Percentiles rank a stretch among this genome's conserved stretches.
Conservation (phyloP, 2,329 filamentous ascomycete species). For the Rhinocladiella mackenziei region DNA sequence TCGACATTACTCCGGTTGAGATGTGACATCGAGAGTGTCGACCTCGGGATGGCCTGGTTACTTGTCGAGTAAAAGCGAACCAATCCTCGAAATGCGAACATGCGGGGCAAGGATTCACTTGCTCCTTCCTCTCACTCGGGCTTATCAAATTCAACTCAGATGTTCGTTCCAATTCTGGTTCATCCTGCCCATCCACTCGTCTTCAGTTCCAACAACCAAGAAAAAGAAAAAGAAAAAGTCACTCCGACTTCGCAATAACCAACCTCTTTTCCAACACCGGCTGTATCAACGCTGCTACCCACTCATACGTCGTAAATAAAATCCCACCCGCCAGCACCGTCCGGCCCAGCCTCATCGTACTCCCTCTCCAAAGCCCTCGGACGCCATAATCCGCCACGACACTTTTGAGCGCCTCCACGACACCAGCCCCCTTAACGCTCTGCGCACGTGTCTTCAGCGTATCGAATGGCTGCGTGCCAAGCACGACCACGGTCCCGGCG, state of each 20-base stretch:
- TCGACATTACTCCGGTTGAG: no score
- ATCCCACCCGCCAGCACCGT: conserved; percentile 65
- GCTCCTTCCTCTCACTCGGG: no score
- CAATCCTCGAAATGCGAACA: no score
- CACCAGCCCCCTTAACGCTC: conserved; percentile 55
- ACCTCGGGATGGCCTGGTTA: no score
- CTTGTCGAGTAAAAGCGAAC: no score
- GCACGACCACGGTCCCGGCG: conserved; percentile 51
- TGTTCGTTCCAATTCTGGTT: no score
- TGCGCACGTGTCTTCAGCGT: conserved; percentile 42
- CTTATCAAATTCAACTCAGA: no score
- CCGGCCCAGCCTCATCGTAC: conserved; percentile 62
- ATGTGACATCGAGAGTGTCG: no score
- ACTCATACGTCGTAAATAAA: conserved; percentile 61
- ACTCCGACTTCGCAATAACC: conserved; percentile 1
- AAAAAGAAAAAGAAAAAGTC: no score
- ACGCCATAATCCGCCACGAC: conserved; percentile 57
- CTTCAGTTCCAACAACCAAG: no score
- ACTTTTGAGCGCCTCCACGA: conserved; percentile 53
- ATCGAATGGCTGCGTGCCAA: conserved; percentile 44
- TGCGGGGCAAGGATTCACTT: no score
- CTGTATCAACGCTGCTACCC: conserved; percentile 49
- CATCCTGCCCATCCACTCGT: no score
- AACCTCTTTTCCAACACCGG: conserved; percentile 33
- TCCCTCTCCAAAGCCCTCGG: conserved; percentile 63